Percentiles rank a stretch among this genome's conserved stretches.
phyloP scores from a whole-genome alignment of 768 basidiomycete genomes.

The Boletus speciosus region DNA sequence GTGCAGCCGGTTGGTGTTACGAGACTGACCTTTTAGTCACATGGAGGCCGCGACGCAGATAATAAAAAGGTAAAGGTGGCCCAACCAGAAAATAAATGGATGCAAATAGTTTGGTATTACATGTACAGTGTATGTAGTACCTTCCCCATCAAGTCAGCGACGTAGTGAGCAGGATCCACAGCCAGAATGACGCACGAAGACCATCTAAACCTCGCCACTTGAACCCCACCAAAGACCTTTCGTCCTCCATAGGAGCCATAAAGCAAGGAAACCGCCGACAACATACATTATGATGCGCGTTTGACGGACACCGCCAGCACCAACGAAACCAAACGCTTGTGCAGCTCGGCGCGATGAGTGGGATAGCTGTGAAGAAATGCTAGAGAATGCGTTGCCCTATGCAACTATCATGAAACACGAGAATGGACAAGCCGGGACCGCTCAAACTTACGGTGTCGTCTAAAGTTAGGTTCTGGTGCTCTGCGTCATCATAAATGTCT shows the following conservation, averaged over 20 bases:
- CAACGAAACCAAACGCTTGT: conserved; percentile 66
- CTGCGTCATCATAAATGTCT: conserved; percentile 82
- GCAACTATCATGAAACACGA: background rate
- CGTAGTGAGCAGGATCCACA: background rate
- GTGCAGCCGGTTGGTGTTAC: background rate
- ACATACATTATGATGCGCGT: conserved; percentile 64
- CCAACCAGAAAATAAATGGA: background rate
- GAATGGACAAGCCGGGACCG: background rate
- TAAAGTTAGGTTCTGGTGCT: conserved; percentile 74
- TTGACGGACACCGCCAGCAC: conserved; percentile 61
- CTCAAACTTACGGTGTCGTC: conserved; percentile 63
- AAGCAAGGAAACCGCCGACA: conserved; percentile 48
- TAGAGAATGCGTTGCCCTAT: conserved; percentile 64
- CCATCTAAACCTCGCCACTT: conserved; percentile 12
- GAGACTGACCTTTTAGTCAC: background rate
- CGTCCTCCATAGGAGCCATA: conserved; percentile 56
- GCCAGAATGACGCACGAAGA: conserved; percentile 14
- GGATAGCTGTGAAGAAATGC: conserved; percentile 58
- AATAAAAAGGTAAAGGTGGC: background rate
- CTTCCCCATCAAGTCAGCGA: background rate
- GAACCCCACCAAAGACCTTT: conserved; percentile 45
- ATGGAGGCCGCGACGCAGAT: background rate
- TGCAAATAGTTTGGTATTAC: conserved; percentile 4
- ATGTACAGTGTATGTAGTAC: background rate
- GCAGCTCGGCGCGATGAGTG: conserved; percentile 68